Percentiles rank a stretch among this genome's conserved stretches.
phyloP scores from a whole-genome alignment of 1,284 basidiomycete genomes.

The Ceratobasidium sp. region DNA sequence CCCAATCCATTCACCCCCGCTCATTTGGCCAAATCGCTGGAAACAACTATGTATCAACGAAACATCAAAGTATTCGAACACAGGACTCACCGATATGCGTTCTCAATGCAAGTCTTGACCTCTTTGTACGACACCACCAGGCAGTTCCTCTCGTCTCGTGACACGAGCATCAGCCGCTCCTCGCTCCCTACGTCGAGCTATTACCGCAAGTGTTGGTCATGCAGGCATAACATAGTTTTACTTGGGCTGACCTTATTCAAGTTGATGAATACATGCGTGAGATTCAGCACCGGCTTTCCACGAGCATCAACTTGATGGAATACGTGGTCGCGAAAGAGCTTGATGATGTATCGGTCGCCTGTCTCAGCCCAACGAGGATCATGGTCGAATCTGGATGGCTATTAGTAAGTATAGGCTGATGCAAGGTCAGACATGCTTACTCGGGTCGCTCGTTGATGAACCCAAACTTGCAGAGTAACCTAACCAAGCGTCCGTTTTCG shows the following conservation, averaged over 20 bases:
- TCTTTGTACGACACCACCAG: slow-evolving; percentile 96
- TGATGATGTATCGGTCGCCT: slow-evolving; percentile 96
- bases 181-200: slow-evolving; percentile 92
- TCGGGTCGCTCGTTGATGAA: slow-evolving; percentile 99
- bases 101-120: slow-evolving; percentile 83
- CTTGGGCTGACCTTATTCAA: slow-evolving; percentile 76
- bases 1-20: not conserved
- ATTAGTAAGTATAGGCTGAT: not conserved
- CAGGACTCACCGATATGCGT: slow-evolving; percentile 66
- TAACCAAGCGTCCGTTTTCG: slow-evolving; percentile 95
- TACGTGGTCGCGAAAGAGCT: slow-evolving; percentile 97
- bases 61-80: not conserved
- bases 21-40: slow-evolving; percentile 25
- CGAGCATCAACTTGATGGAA: slow-evolving; percentile 96
- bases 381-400: slow-evolving; percentile 82
- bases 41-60: not conserved
- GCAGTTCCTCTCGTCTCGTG: slow-evolving; percentile 94
- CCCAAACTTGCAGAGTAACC: slow-evolving; percentile 91
- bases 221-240: slow-evolving; percentile 19
- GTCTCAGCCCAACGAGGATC: slow-evolving; percentile 98
- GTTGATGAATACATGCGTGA: slow-evolving; percentile 88
- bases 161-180: slow-evolving; percentile 93
- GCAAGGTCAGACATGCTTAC: slow-evolving; percentile 55
- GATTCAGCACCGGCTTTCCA: slow-evolving; percentile 87
- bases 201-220: not conserved